Conservation (phyloP, 441 rosid genomes). For the Arabidopsis hybrid region DNA sequence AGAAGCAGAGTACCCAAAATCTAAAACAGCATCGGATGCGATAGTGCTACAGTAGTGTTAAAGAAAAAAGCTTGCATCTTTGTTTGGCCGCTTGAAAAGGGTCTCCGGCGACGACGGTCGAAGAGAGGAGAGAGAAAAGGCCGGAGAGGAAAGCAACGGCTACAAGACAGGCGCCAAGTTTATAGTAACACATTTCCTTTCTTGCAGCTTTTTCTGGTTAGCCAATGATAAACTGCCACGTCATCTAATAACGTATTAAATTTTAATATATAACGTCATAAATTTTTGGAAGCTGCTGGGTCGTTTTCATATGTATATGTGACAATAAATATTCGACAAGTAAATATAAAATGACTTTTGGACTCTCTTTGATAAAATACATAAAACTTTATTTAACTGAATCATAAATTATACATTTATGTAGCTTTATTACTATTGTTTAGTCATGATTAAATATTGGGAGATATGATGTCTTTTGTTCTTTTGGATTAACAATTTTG, state of each 20-base stretch:
- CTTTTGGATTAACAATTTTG: constrained; percentile 6
- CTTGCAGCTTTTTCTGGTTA: constrained; percentile 29
- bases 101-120: constrained; percentile 26
- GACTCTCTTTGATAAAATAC: too few species aligned
- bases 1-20: constrained; percentile 18
- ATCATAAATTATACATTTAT: not conserved
- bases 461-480: not conserved
- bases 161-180: constrained; percentile 45
- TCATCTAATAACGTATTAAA: constrained; percentile 16
- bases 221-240: constrained; percentile 1
- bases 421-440: not conserved
- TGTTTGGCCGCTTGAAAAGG: not conserved
- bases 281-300: constrained; percentile 20
- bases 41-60: not conserved
- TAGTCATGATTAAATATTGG: not conserved
- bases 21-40: constrained; percentile 33
- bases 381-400: too few species aligned
- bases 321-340: not conserved
- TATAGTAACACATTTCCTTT: constrained; percentile 20
- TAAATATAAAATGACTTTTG: not conserved
- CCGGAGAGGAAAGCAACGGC: constrained; percentile 44
- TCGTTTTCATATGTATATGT: constrained; percentile 19
- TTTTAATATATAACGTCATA: not conserved
- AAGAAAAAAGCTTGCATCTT: constrained; percentile 11
- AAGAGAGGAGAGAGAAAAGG: constrained; percentile 11